Evolutionary conservation across 768 basidiomycete genomes (phyloP), one percentile per base, ranked within the genome.

Genomic region (Lactarius tabidus): DNA sequence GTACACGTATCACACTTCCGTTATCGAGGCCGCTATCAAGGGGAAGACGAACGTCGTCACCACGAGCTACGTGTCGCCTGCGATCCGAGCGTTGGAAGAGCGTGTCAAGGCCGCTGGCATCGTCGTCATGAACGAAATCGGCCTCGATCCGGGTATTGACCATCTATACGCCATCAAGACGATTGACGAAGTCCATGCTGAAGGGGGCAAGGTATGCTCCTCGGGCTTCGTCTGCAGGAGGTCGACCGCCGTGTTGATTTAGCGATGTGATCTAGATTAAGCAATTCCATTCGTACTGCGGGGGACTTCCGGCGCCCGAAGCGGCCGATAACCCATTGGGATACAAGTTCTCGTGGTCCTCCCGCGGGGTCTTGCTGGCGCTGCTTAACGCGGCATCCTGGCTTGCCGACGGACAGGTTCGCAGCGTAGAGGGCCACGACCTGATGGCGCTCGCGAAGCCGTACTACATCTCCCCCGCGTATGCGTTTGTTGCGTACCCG

Each of bases 291-390:
- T 95, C 92, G 0, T 97, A 93, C 84, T 98, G 96, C 69, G 95
- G 95, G 73, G 96, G 96, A 64, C 89, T 98, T 56, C 95, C 95
- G 56, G 93, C 95, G 0, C 92, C 94, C 8, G 89, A 93, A 71
- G 89, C 89, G 73, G 85, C 93, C 5, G 87, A 88, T 72, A 99
- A 98, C 80, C 95, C 97, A 2, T 88, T 98, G 63, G 96, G 96
- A 14, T 99, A 98, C 86, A 98, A 98, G 76, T 98, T 99, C 80
- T 97, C 94, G 41, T 98, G 97, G 97, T 96, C 94, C 8, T 91
- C 95, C 9, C 90, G 94, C 26, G 96, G 95, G 59, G 95, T 95
- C 52, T 88, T 99, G 62, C 89, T 98, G 70, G 96, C 97, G 2
- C 85, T 98, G 59, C 85, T 95, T 71, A 98, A 98, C 81, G 81